Evolutionary conservation across 2,329 filamentous ascomycete genomes (phyloP).

Genomic region (Cordyceps tenuipes): DNA sequence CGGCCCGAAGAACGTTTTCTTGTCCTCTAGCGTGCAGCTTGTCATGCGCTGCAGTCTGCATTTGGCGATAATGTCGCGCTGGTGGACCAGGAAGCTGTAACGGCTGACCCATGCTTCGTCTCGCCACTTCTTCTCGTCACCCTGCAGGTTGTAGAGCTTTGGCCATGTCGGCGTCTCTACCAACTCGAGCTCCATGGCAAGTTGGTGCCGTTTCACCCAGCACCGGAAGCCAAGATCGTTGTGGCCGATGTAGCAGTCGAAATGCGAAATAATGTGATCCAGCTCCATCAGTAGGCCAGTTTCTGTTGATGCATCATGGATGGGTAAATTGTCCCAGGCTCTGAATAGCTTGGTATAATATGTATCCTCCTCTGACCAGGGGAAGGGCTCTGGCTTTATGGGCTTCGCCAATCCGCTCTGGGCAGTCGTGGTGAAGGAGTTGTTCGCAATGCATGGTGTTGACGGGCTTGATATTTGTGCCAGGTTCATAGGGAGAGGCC

Average conservation of each 20-base stretch:
- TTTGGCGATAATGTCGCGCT: constrained; percentile 16
- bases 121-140: constrained; percentile 11
- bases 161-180: constrained; percentile 12
- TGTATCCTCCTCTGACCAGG: not conserved
- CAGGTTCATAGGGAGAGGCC: not conserved
- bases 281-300: constrained; percentile 14
- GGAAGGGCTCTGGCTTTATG: not conserved
- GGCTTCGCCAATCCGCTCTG: no score
- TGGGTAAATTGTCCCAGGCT: constrained; percentile 7
- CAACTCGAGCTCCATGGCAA: constrained; percentile 17
- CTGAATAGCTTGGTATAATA: constrained; percentile 9
- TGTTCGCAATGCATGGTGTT: not conserved
- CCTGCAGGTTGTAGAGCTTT: constrained; percentile 5
- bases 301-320: constrained; percentile 8
- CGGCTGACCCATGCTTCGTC: constrained; percentile 18
- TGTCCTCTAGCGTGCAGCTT: not conserved
- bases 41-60: constrained; percentile 1
- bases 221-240: constrained; percentile 17
- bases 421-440: not conserved
- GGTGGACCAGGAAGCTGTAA: constrained; percentile 18
- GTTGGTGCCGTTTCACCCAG: constrained; percentile 17
- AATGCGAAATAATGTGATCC: constrained; percentile 17
- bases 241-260: constrained; percentile 18
- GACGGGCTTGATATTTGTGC: not conserved
- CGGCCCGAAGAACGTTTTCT: constrained; percentile 4